Evolutionary conservation across 2,329 filamentous ascomycete species (phyloP).

Genomic region (Magnaporthales sp.): DNA sequence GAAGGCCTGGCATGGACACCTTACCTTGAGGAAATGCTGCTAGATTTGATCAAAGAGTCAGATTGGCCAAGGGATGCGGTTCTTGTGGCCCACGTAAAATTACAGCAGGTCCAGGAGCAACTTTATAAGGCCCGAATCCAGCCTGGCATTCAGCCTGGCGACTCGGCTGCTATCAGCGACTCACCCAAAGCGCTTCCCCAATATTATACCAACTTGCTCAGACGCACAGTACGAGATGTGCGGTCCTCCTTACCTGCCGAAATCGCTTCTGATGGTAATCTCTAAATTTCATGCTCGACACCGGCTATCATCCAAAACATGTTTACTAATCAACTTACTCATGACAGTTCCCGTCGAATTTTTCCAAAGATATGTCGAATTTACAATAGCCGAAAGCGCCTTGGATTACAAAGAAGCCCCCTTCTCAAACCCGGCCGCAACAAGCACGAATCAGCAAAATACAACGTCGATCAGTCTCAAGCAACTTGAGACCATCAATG

Average conservation of each 20-base stretch:
- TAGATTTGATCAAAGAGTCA: conserved; percentile 31
- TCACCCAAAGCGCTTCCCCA: conserved; percentile 9
- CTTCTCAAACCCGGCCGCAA: background rate
- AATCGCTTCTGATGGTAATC: conserved; percentile 15
- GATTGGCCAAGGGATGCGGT: conserved; percentile 41
- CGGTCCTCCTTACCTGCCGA: conserved; percentile 15
- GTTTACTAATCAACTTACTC: background rate
- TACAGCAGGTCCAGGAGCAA: conserved; percentile 30
- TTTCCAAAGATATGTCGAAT: conserved; percentile 25
- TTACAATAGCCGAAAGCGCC: conserved; percentile 27
- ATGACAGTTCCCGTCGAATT: conserved; percentile 23
- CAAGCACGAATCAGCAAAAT: background rate
- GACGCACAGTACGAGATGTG: conserved; percentile 16
- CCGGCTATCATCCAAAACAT: background rate
- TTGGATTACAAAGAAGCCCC: conserved; percentile 8
- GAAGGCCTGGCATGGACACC: conserved; percentile 48
- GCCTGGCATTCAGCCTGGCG: conserved; percentile 15
- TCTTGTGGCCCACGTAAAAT: conserved; percentile 31
- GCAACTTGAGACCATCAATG: conserved; percentile 14
- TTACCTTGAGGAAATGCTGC: conserved; percentile 49
- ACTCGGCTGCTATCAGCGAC: background rate
- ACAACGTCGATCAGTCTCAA: conserved; percentile 8
- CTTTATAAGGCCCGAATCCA: conserved; percentile 13
- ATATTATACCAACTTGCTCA: conserved; percentile 16
- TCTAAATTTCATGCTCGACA: conserved; percentile 3